Conservation (phyloP, 176 grass and related monocot genomes). For the Hordeum marinum region DNA sequence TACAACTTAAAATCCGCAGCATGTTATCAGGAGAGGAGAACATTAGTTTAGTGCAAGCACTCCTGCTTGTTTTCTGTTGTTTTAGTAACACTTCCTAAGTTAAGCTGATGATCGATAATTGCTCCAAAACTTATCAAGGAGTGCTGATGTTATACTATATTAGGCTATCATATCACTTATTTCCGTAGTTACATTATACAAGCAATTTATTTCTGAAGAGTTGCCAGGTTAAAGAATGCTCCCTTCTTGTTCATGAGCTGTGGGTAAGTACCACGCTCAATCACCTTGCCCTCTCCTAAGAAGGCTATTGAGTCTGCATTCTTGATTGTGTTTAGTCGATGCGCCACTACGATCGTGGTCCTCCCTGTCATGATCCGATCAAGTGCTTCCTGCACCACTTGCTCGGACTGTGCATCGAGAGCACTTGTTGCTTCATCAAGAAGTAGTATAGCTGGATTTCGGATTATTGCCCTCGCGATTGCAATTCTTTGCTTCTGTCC, state of each 20-base stretch:
- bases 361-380: slow-evolving; percentile 92
- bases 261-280: slow-evolving; percentile 81
- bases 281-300: slow-evolving; percentile 76
- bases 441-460: slow-evolving; percentile 86
- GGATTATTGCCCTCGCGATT: slow-evolving; percentile 88
- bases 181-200: slow-evolving; percentile 4
- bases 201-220: slow-evolving; percentile 63
- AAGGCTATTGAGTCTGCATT: slow-evolving; percentile 87
- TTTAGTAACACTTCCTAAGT: background rate
- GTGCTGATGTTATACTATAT: slow-evolving; percentile 13
- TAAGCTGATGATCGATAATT: slow-evolving; percentile 7
- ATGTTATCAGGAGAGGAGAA: slow-evolving; percentile 21
- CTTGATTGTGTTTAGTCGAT: slow-evolving; percentile 97
- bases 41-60: background rate
- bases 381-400: slow-evolving; percentile 93
- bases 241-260: slow-evolving; percentile 97
- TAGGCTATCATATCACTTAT: slow-evolving; percentile 29
- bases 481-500: slow-evolving; percentile 97
- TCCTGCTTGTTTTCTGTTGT: background rate
- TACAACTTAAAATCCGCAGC: background rate
- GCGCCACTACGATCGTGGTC: slow-evolving; percentile 89
- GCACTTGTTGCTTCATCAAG: slow-evolving; percentile 98
- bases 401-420: slow-evolving; percentile 95
- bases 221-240: slow-evolving; percentile 82
- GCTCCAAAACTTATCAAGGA: slow-evolving; percentile 18